These are phyloP conservation scores for Thermochaetoides thermophila DNA, from an alignment of 495 filamentous ascomycete species.

Conservation along the genomic window DNA sequence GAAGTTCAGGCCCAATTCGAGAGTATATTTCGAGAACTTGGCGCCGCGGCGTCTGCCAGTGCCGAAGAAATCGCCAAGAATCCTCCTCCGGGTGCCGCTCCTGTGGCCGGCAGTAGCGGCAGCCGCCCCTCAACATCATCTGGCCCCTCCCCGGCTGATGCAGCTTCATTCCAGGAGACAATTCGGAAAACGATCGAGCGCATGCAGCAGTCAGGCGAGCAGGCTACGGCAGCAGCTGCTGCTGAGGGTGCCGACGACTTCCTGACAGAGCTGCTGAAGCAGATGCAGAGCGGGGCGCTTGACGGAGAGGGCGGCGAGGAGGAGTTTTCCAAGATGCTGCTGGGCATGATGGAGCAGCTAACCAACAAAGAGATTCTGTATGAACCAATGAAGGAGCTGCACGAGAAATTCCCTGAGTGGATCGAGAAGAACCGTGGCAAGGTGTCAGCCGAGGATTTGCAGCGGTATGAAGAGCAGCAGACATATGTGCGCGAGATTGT, in stretches of 20 bases:
- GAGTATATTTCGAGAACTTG: conserved; percentile 65
- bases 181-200: conserved; percentile 86
- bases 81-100: conserved; percentile 9
- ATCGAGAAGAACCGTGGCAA: conserved; percentile 58
- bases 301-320: conserved; percentile 58
- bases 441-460: conserved; percentile 51
- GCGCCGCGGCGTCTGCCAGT: conserved; percentile 29
- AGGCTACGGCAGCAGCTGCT: conserved; percentile 64
- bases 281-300: conserved; percentile 46
- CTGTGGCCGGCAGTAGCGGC: conserved; percentile 8
- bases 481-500: conserved; percentile 76
- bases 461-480: conserved; percentile 70
- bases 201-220: conserved; percentile 73
- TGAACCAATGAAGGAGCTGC: conserved; percentile 93
- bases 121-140: conserved; percentile 1
- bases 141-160: conserved; percentile 14
- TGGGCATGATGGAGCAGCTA: conserved; percentile 97
- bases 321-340: conserved; percentile 79
- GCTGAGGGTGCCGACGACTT: conserved; percentile 62
- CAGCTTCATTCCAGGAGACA: conserved; percentile 72
- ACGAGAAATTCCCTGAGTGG: conserved; percentile 84
- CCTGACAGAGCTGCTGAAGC: conserved; percentile 71
- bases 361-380: conserved; percentile 97
- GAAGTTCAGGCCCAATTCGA: conserved; percentile 82
- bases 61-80: conserved; percentile 11